Conservation (phyloP, 305 asterid genomes). For the Fraxinus latifolia region DNA sequence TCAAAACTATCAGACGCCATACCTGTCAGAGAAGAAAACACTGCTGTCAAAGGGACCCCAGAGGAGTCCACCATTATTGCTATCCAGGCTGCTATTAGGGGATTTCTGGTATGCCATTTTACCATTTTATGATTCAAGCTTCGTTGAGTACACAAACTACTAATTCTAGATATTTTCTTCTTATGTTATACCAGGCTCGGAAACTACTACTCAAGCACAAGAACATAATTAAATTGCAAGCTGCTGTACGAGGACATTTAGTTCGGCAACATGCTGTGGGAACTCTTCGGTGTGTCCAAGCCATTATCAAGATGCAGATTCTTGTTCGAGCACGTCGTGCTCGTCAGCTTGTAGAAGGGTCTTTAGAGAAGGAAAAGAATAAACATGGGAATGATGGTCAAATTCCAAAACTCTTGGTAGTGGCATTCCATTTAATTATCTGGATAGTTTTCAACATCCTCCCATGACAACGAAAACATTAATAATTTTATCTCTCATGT, state of each 20-base stretch:
- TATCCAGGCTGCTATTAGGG: constrained; percentile 80
- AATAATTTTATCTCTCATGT: background rate
- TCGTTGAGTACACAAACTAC: background rate
- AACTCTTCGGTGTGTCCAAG: constrained; percentile 88
- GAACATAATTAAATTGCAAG: constrained; percentile 70
- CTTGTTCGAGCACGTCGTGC: constrained; percentile 83
- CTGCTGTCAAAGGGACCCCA: constrained; percentile 13
- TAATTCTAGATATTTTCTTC: constrained; percentile 12
- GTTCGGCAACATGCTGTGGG: constrained; percentile 89
- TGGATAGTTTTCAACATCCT: background rate
- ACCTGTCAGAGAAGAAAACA: constrained; percentile 33
- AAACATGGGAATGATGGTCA: constrained; percentile 32
- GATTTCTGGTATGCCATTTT: constrained; percentile 55
- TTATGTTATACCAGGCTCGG: constrained; percentile 57
- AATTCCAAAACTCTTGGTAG: constrained; percentile 28
- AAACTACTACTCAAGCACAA: constrained; percentile 54
- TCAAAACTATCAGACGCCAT: constrained; percentile 34
- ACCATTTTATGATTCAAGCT: constrained; percentile 12
- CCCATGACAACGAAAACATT: background rate
- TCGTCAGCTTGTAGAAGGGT: constrained; percentile 33
- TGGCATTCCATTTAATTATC: constrained; percentile 14
- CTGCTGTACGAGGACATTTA: constrained; percentile 88
- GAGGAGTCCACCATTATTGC: constrained; percentile 45
- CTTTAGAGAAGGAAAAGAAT: constrained; percentile 33
- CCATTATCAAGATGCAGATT: constrained; percentile 84